Percentiles rank a stretch among this genome's conserved stretches.
Evolutionary conservation across 495 filamentous ascomycete species (phyloP).

Genomic region (Penicillium atrosanguineum): DNA sequence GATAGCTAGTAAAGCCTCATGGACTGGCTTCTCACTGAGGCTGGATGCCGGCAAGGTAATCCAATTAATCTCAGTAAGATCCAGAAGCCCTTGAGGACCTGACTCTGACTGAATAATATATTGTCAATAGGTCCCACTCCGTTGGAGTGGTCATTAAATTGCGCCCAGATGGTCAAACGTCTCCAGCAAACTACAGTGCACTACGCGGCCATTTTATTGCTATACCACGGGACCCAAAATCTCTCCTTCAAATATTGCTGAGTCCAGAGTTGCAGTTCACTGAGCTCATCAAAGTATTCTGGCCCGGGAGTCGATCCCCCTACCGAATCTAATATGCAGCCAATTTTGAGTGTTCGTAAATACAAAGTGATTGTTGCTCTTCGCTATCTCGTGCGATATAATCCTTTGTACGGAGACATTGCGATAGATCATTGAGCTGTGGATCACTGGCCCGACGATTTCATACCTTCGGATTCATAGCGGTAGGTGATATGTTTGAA

Average conservation of each 20-base stretch:
- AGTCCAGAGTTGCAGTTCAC: conserved; percentile 1
- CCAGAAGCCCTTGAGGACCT: too few relatives aligned
- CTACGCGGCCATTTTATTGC: conserved; percentile 13
- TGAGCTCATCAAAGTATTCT: conserved; percentile 5
- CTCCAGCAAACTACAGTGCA: conserved; percentile 2
- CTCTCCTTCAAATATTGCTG: conserved; percentile 13
- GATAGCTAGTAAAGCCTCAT: too few relatives aligned
- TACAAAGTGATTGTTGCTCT: conserved; percentile 8
- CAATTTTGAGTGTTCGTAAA: conserved; percentile 7
- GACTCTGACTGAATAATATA: too few relatives aligned
- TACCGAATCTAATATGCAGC: neutral
- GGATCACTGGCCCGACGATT: too few relatives aligned
- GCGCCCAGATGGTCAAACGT: neutral
- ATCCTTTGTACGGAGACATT: conserved; percentile 5
- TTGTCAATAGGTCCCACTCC: too few relatives aligned
- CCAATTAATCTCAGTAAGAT: too few relatives aligned
- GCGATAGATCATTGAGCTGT: neutral
- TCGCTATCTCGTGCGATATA: conserved; percentile 8
- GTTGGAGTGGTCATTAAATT: too few relatives aligned
- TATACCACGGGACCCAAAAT: conserved; percentile 11
- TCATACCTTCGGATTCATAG: neutral
- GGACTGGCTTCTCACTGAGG: too few relatives aligned
- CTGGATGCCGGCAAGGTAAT: too few relatives aligned
- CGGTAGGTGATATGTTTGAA: neutral
- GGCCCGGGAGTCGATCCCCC: neutral